Evolutionary conservation across 805 yeast species (phyloP).

Genomic region (Ogataea wickerhamii): DNA sequence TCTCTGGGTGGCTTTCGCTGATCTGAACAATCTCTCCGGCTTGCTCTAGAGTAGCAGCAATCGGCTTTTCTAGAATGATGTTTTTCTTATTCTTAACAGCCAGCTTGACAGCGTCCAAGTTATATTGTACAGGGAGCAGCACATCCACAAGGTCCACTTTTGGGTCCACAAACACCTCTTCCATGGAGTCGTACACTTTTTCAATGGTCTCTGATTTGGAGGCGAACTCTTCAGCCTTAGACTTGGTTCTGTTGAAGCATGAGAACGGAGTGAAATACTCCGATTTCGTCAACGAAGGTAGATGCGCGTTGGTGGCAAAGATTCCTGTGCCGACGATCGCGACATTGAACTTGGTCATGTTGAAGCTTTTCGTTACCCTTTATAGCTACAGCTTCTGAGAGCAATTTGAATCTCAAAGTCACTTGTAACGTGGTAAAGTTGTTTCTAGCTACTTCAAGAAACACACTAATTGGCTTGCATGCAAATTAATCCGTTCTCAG

Average conservation of each 20-base stretch:
- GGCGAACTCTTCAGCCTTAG: slow-evolving; percentile 83
- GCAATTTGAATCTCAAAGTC: too few relatives aligned
- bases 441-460: too few relatives aligned
- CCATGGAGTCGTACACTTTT: slow-evolving; percentile 58
- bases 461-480: too few relatives aligned
- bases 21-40: slow-evolving; percentile 76
- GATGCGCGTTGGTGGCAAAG: slow-evolving; percentile 80
- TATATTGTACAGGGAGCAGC: slow-evolving; percentile 82
- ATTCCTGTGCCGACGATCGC: slow-evolving; percentile 82
- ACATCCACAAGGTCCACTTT: slow-evolving; percentile 77
- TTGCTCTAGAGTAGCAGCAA: slow-evolving; percentile 79
- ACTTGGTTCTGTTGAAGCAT: slow-evolving; percentile 77
- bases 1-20: slow-evolving; percentile 48
- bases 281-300: slow-evolving; percentile 63
- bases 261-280: slow-evolving; percentile 56
- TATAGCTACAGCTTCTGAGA: too few relatives aligned
- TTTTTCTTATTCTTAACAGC: slow-evolving; percentile 78
- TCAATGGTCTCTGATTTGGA: slow-evolving; percentile 48
- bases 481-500: too few relatives aligned
- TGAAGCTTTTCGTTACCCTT: too few relatives aligned
- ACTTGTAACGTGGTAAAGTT: too few relatives aligned
- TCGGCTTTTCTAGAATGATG: slow-evolving; percentile 82
- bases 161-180: slow-evolving; percentile 62
- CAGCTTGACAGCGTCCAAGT: slow-evolving; percentile 60
- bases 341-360: slow-evolving; percentile 39